Evolutionary conservation across 495 filamentous ascomycete species (phyloP), one percentile per base, ranked within the genome.

Genomic region (Penicillium coffeae): DNA sequence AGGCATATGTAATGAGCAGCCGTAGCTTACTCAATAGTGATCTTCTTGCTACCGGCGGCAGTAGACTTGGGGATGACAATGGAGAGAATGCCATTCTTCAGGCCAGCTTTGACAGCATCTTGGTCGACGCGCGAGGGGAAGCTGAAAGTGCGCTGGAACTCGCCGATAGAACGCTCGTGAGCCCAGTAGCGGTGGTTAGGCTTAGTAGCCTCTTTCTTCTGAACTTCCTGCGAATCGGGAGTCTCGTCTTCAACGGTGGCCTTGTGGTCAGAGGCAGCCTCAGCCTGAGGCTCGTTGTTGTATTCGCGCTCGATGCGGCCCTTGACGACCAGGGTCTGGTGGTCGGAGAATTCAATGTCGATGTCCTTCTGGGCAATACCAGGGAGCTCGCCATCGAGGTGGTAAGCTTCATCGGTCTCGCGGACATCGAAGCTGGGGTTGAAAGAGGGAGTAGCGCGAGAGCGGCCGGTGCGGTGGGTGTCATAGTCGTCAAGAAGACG

Each of bases 361-460:
- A 96, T 70, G 60, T 94, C 76, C 50, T 90, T 81, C 63, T 89
- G 86, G 35, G 85, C 77, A 43, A 92, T 73, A 22, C 91, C 92
- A 0, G 91, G 89, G 0, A 96, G 80, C 70, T 96, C 92, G 60
- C 89, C 91, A 62, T 94, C 85, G 5, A 97, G 81, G 59, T 91
- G 85, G 70, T 92, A 96, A 55, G 72, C 66, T 6, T 82, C 65
- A 38, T 77, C 72, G 18, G 72, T 75, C 70, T 96, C 90, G 51
- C 78, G 79, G 48, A 95, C 74, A 64, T 96, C 91, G 69, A 96
- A 95, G 59, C 82, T 81, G 21, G 88, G 89, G 5, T 74, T 68
- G 72, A 90, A 91, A 25, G 77, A 69, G 39, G 66, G 68, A 21
- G 59, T 37, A 21, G 61, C 33, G 36, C 39, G 5, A 38, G 51